phyloP scores from a whole-genome alignment of 108 stramenopile genomes.

The Cyclotella atomus region DNA sequence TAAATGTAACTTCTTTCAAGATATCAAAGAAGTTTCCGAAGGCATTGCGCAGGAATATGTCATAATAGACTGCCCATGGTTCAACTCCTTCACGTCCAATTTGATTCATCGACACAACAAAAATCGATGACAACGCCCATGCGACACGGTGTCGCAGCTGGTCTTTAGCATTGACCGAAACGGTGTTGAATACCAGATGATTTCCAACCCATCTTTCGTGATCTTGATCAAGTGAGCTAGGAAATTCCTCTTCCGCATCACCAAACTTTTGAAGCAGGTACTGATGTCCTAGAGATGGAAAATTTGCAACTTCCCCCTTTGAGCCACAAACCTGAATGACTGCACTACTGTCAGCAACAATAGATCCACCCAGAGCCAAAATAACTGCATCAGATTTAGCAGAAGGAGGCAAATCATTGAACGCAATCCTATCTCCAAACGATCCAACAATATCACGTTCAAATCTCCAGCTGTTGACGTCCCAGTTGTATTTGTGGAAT shows the following conservation, averaged over 20 bases:
- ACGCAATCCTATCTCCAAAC: constrained; percentile 22
- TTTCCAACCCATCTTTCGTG: constrained; percentile 31
- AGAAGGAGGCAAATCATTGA: constrained; percentile 27
- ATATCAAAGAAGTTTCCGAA: constrained; percentile 49
- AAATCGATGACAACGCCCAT: constrained; percentile 52
- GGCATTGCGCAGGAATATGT: constrained; percentile 53
- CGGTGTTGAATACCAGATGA: constrained; percentile 40
- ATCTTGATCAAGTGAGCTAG: constrained; percentile 39
- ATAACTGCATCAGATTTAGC: constrained; percentile 27
- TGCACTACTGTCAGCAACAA: constrained; percentile 22
- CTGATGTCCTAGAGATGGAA: constrained; percentile 25
- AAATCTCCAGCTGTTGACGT: constrained; percentile 35
- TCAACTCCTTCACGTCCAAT: constrained; percentile 30
- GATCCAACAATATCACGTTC: constrained; percentile 21
- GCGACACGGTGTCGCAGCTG: constrained; percentile 62
- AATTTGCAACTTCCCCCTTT: constrained; percentile 50
- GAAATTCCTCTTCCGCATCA: constrained; percentile 31
- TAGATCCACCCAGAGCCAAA: constrained; percentile 16
- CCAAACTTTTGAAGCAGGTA: constrained; percentile 35
- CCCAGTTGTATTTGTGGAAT: constrained; percentile 25
- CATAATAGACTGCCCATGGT: constrained; percentile 41
- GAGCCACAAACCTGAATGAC: constrained; percentile 43
- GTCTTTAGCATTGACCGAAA: constrained; percentile 35
- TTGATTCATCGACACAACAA: constrained; percentile 32
- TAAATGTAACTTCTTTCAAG: constrained; percentile 41